A percentile compares a stretch with the other conserved stretches of the same genome.
These are phyloP conservation scores for Fraxinus excelsior DNA, from an alignment of 257 asterid genomes.

Conservation along the genomic window DNA sequence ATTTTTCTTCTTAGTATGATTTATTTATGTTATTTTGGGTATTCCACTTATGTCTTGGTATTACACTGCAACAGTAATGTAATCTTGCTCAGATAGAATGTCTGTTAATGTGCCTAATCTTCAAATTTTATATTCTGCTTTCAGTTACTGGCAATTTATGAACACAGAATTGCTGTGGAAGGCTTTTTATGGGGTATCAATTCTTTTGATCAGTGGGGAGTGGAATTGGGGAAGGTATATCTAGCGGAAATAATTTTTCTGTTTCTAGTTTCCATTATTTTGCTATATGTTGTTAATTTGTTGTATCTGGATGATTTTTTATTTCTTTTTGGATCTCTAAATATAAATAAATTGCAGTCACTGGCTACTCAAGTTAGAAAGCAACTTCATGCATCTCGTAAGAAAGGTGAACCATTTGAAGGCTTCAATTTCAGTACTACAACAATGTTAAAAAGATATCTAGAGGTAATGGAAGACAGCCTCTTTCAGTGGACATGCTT, in stretches of 20 bases:
- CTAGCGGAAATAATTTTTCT: neutral
- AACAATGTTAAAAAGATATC: conserved; percentile 60
- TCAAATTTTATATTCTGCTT: conserved; percentile 24
- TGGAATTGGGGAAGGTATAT: conserved; percentile 91
- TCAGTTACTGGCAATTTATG: conserved; percentile 94
- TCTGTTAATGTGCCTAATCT: conserved; percentile 22
- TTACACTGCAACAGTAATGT: conserved; percentile 4
- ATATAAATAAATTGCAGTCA: conserved; percentile 50
- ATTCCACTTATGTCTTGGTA: conserved; percentile 12
- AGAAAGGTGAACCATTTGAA: conserved; percentile 66
- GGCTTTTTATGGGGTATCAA: conserved; percentile 97
- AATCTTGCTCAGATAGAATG: conserved; percentile 1
- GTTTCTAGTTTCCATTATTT: conserved; percentile 11
- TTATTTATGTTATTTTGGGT: neutral
- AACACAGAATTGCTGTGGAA: conserved; percentile 93
- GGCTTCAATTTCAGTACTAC: conserved; percentile 93
- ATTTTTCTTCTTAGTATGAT: neutral
- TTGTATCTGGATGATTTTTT: conserved; percentile 5
- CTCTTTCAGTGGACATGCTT: neutral
- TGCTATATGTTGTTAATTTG: conserved; percentile 4
- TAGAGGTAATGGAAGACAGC: conserved; percentile 52
- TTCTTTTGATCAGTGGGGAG: conserved; percentile 99
- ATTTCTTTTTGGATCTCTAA: conserved; percentile 3
- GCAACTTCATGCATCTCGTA: conserved; percentile 94
- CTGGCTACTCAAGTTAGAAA: conserved; percentile 96